Evolutionary conservation across 139 green algal species (phyloP).

Genomic region (Micromonas commoda): DNA sequence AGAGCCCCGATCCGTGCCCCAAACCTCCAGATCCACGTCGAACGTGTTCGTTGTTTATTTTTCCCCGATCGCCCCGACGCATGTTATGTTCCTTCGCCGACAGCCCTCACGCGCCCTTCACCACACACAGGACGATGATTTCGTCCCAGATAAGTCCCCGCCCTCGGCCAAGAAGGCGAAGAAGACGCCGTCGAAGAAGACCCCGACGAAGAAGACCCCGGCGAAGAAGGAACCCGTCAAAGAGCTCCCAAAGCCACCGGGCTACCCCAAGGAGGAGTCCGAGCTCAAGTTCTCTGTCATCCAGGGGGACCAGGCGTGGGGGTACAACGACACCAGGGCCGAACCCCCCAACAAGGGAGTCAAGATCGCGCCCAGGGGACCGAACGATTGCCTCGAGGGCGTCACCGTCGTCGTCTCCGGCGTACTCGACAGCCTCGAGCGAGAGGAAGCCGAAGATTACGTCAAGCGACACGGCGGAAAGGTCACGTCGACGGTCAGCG

Average conservation of each 20-base stretch:
- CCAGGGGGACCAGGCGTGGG: background rate
- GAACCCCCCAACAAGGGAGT: background rate
- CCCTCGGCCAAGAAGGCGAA: background rate
- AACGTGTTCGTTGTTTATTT: too few species aligned
- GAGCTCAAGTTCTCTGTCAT: background rate
- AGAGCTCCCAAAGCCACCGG: background rate
- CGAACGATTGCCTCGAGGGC: constrained; percentile 74
- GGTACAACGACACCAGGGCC: background rate
- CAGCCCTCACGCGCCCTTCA: background rate
- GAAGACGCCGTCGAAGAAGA: background rate
- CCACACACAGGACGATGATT: too few species aligned
- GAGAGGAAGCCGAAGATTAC: constrained; percentile 68
- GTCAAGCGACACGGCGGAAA: constrained; percentile 73
- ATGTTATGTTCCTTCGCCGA: background rate
- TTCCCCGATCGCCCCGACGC: too few species aligned
- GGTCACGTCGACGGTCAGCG: constrained; percentile 65
- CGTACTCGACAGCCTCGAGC: constrained; percentile 54
- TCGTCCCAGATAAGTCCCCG: background rate
- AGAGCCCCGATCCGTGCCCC: too few species aligned
- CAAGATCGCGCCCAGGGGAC: constrained; percentile 39
- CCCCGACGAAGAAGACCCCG: background rate
- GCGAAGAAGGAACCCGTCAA: background rate
- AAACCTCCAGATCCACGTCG: too few species aligned
- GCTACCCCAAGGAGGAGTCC: background rate
- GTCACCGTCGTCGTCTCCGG: constrained; percentile 85